Percentiles rank a stretch among this genome's conserved stretches.
These are phyloP conservation scores for Geranium incanum DNA, from an alignment of 441 rosid genomes.

Conservation along the genomic window DNA sequence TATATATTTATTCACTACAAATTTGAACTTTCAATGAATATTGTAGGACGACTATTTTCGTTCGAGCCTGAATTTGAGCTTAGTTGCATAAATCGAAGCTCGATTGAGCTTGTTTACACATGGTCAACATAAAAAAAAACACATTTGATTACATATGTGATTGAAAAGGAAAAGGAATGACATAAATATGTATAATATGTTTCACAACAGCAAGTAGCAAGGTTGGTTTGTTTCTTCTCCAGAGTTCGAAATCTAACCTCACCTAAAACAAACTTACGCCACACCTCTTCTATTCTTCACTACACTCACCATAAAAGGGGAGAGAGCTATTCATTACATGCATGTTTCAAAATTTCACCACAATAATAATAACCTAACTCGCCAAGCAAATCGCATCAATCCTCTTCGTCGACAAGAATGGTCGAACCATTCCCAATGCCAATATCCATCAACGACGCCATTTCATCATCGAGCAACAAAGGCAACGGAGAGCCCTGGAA, in stretches of 20 bases:
- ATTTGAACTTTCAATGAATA: too few species aligned
- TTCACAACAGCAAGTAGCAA: too few species aligned
- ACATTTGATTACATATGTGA: too few species aligned
- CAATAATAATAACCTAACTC: too few species aligned
- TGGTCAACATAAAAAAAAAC: too few species aligned
- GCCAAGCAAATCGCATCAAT: constrained; percentile 18
- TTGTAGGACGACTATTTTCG: too few species aligned
- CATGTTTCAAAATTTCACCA: not conserved
- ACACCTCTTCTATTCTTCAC: not conserved
- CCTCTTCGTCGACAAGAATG: constrained; percentile 68
- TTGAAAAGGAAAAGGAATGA: too few species aligned
- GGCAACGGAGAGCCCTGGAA: constrained; percentile 79
- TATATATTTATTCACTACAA: too few species aligned
- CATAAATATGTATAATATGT: too few species aligned
- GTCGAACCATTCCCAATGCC: constrained; percentile 60
- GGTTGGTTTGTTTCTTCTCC: not conserved
- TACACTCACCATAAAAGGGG: not conserved
- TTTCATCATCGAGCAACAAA: constrained; percentile 63
- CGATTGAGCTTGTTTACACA: too few species aligned
- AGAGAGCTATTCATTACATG: not conserved
- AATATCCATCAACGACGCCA: constrained; percentile 59
- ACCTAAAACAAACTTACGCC: not conserved
- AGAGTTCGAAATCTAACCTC: not conserved
- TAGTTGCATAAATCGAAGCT: too few species aligned
- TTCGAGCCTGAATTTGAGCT: too few species aligned